Evolutionary conservation across 2,329 filamentous ascomycete genomes (phyloP).

Genomic region (Fusarium algeriense): DNA sequence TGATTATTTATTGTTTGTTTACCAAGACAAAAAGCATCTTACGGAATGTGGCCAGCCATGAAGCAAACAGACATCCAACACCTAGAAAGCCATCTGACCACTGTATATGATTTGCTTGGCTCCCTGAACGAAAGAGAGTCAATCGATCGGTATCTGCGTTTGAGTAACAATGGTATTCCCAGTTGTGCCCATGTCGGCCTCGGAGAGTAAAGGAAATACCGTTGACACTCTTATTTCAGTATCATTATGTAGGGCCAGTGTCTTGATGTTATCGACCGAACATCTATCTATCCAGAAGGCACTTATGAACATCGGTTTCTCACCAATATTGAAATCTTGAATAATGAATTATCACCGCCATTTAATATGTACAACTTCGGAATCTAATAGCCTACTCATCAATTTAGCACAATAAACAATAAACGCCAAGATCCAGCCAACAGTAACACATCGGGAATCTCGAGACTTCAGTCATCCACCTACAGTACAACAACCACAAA

Average conservation of each 20-base stretch:
- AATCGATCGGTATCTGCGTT: neutral
- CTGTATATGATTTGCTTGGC: neutral
- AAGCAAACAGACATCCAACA: neutral
- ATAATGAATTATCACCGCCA: neutral
- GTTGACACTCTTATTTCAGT: too few relatives aligned
- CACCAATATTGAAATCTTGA: neutral
- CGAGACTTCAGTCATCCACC: slow-evolving; percentile 10
- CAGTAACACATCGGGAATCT: slow-evolving; percentile 7
- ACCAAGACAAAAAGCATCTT: neutral
- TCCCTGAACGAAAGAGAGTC: neutral
- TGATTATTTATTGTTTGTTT: neutral
- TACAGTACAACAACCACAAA: neutral
- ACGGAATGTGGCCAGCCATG: neutral
- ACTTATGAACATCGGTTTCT: neutral
- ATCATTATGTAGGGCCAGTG: neutral
- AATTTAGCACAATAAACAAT: neutral
- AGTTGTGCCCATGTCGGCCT: neutral
- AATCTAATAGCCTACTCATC: slow-evolving; percentile 8
- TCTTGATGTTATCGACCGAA: neutral
- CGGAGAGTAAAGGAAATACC: too few relatives aligned
- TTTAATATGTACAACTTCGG: neutral
- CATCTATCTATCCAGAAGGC: too few relatives aligned
- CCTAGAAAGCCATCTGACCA: neutral
- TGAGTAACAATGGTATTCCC: neutral
- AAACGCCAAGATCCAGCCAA: slow-evolving; percentile 7